These are phyloP conservation scores for Lentinula raphanica DNA, from an alignment of 768 basidiomycete genomes.

Conservation along the genomic window DNA sequence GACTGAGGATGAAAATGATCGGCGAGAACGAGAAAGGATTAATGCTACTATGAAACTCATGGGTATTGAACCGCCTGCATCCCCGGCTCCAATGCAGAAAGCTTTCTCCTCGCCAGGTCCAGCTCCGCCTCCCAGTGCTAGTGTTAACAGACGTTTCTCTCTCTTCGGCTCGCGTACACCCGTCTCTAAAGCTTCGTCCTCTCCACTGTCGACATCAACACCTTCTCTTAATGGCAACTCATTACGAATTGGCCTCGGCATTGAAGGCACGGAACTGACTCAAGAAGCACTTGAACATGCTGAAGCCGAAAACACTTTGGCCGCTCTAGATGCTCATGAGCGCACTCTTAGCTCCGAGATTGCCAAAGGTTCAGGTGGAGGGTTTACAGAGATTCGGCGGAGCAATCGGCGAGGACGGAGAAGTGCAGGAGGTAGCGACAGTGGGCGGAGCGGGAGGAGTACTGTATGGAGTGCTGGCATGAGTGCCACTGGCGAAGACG, in stretches of 20 bases:
- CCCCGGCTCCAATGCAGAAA: conserved; percentile 39
- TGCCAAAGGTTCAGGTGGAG: conserved; percentile 64
- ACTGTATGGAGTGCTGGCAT: conserved; percentile 88
- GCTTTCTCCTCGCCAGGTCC: conserved; percentile 32
- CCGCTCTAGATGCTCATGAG: conserved; percentile 78
- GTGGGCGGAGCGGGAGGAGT: conserved; percentile 27
- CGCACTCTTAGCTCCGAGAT: conserved; percentile 67
- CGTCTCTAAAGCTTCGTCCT: conserved; percentile 44
- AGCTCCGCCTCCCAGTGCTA: conserved; percentile 18
- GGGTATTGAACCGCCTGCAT: conserved; percentile 73
- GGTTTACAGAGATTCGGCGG: conserved; percentile 73
- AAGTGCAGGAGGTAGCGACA: conserved; percentile 49
- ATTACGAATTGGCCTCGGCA: conserved; percentile 26
- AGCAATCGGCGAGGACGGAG: conserved; percentile 48
- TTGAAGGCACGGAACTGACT: conserved; percentile 46
- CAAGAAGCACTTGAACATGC: conserved; percentile 74
- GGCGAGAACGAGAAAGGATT: conserved; percentile 79
- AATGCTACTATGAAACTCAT: conserved; percentile 91
- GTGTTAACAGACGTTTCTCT: conserved; percentile 53
- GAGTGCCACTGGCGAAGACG: conserved; percentile 17
- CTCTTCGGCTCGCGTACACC: conserved; percentile 55
- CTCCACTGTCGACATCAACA: conserved; percentile 30
- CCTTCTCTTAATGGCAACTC: conserved; percentile 24
- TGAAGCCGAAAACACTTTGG: conserved; percentile 71
- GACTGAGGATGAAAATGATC: conserved; percentile 89